A percentile compares a stretch with the other conserved stretches of the same genome.
Evolutionary conservation across 768 basidiomycete species (phyloP).

Genomic region (Rhizopogon vulgaris): DNA sequence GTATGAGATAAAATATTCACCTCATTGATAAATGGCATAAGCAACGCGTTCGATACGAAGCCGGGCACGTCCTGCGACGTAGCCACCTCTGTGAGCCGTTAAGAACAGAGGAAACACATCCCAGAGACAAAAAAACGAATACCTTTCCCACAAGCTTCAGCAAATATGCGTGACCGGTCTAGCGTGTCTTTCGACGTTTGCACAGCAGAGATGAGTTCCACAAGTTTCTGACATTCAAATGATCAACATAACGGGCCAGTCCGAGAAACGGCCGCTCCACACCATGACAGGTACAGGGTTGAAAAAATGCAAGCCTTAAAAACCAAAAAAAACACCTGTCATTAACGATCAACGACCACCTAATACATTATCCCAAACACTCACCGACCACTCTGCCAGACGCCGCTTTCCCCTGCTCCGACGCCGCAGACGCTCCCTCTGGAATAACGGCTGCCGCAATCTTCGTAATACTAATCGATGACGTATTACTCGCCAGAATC

Average conservation of each 20-base stretch:
- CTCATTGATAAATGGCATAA: constrained; percentile 99
- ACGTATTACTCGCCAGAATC: constrained; percentile 90
- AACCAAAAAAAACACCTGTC: neutral
- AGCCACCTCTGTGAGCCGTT: constrained; percentile 64
- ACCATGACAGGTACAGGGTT: constrained; percentile 98
- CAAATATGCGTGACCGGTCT: constrained; percentile 73
- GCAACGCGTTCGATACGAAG: constrained; percentile 88
- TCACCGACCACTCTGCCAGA: constrained; percentile 79
- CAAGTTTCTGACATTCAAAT: constrained; percentile 58
- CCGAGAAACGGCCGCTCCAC: constrained; percentile 12
- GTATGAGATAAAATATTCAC: constrained; percentile 26
- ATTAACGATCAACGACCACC: neutral
- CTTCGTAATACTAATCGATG: constrained; percentile 91
- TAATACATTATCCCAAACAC: constrained; percentile 10
- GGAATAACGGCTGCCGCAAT: constrained; percentile 79
- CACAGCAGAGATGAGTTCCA: constrained; percentile 90
- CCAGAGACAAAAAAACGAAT: neutral
- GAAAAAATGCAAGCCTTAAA: constrained; percentile 83
- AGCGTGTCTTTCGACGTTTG: constrained; percentile 81
- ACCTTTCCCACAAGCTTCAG: constrained; percentile 89
- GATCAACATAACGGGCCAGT: neutral
- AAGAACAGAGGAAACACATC: neutral
- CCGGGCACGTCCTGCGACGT: constrained; percentile 89
- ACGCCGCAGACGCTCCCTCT: constrained; percentile 47
- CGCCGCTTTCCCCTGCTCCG: constrained; percentile 54